Percentiles rank a stretch among this genome's conserved stretches.
Conservation (phyloP, 371 early-diverging fungal genomes). For the Mucor circinelloides region DNA sequence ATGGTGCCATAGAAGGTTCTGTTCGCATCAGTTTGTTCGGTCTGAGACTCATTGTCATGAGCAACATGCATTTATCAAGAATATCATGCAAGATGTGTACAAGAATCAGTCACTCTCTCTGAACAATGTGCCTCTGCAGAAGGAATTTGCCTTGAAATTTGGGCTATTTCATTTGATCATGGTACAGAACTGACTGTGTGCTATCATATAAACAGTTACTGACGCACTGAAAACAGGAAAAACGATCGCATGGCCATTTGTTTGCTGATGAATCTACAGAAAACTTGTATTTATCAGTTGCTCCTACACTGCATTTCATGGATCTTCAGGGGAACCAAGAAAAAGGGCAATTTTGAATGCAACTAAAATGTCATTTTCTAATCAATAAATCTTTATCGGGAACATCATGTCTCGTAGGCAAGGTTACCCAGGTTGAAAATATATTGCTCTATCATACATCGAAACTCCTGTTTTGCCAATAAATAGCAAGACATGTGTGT, state of each 20-base stretch:
- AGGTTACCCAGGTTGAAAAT: not conserved
- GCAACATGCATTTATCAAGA: slow-evolving; percentile 24
- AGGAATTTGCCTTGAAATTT: slow-evolving; percentile 36
- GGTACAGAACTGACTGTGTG: slow-evolving; percentile 16
- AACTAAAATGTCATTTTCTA: not conserved
- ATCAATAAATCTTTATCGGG: not conserved
- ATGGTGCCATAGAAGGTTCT: slow-evolving; percentile 64
- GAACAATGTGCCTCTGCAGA: slow-evolving; percentile 7
- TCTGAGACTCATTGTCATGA: not conserved
- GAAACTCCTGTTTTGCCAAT: not conserved
- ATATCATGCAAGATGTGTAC: slow-evolving; percentile 5
- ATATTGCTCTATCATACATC: not conserved
- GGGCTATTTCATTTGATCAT: slow-evolving; percentile 32
- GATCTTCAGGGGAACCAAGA: not conserved
- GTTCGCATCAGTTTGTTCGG: slow-evolving; percentile 11
- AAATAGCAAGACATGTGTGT: not conserved
- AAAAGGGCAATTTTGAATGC: not conserved
- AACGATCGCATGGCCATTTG: not conserved
- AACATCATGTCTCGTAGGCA: not conserved
- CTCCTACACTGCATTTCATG: slow-evolving; percentile 7
- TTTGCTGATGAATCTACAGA: not conserved
- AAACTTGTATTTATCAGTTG: not conserved
- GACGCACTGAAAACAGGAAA: not conserved
- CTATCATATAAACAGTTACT: not conserved
- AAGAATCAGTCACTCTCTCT: slow-evolving; percentile 2